phyloP scores from a whole-genome alignment of 2,329 filamentous ascomycete genomes.

The Hymenoscyphus repandus region DNA sequence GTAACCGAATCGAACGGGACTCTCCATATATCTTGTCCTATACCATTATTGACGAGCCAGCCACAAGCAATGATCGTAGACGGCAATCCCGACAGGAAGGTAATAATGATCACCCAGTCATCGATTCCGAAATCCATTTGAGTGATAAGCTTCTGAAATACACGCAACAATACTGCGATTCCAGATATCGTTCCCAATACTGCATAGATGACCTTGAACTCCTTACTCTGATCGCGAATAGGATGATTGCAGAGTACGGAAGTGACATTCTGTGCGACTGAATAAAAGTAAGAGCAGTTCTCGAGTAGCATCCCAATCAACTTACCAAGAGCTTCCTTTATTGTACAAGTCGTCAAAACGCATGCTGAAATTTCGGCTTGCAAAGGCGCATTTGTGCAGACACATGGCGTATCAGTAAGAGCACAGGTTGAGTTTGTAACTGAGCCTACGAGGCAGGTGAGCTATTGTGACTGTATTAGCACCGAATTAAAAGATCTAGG shows the following conservation, averaged over 20 bases:
- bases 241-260: constrained; percentile 34
- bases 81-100: background rate
- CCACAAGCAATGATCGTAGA: background rate
- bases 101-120: background rate
- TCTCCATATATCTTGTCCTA: constrained; percentile 7
- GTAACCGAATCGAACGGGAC: constrained; percentile 2
- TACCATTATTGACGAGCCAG: background rate
- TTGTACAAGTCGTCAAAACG: constrained; percentile 32
- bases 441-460: constrained; percentile 13
- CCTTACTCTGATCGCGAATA: background rate
- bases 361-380: constrained; percentile 32
- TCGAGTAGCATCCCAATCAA: background rate
- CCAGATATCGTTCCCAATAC: background rate
- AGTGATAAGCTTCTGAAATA: background rate
- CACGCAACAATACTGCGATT: constrained; percentile 25
- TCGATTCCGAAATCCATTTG: background rate
- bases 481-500: background rate
- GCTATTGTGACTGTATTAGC: constrained; percentile 5
- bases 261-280: constrained; percentile 34
- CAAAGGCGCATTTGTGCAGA: constrained; percentile 35
- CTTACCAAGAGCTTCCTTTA: constrained; percentile 34
- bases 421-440: constrained; percentile 32
- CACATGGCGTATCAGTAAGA: constrained; percentile 34
- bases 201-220: background rate
- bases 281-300: background rate